Evolutionary conservation across 495 filamentous ascomycete genomes (phyloP).

Genomic region (Penicillium argentinense): DNA sequence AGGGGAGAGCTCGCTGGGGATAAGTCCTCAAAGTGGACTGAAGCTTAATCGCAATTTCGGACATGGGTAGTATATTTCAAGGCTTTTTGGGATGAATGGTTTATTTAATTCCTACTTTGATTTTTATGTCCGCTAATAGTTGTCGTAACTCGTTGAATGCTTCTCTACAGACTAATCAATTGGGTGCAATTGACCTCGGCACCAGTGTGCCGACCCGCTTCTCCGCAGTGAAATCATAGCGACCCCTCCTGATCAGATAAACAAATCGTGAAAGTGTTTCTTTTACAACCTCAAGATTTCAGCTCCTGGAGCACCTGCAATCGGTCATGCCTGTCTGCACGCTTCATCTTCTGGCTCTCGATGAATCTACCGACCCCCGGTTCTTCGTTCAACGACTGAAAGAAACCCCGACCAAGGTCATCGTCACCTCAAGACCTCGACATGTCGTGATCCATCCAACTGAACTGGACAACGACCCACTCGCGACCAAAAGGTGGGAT

Average conservation of each 20-base stretch:
- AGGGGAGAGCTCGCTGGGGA: too few relatives aligned
- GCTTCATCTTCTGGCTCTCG: constrained; percentile 44
- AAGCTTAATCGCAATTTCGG: too few relatives aligned
- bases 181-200: too few relatives aligned
- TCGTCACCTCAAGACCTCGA: constrained; percentile 41
- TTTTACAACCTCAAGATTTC: constrained; percentile 1
- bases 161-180: too few relatives aligned
- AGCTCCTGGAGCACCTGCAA: background rate
- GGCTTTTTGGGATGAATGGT: too few relatives aligned
- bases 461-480: constrained; percentile 40
- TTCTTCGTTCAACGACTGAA: constrained; percentile 28
- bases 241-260: background rate
- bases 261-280: too few relatives aligned
- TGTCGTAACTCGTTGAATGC: too few relatives aligned
- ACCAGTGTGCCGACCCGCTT: constrained; percentile 1
- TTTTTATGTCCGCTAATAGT: too few relatives aligned
- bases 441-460: constrained; percentile 54
- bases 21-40: too few relatives aligned
- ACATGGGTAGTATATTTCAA: too few relatives aligned
- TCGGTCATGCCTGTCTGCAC: constrained; percentile 46
- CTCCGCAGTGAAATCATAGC: constrained; percentile 12
- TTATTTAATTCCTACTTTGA: too few relatives aligned
- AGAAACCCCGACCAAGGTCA: constrained; percentile 35
- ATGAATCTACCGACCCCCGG: constrained; percentile 17
- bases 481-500: constrained; percentile 56